Base-by-base conservation (phyloP, 139 green algal genomes). In the Diplosphaera chodatii region DNA sequence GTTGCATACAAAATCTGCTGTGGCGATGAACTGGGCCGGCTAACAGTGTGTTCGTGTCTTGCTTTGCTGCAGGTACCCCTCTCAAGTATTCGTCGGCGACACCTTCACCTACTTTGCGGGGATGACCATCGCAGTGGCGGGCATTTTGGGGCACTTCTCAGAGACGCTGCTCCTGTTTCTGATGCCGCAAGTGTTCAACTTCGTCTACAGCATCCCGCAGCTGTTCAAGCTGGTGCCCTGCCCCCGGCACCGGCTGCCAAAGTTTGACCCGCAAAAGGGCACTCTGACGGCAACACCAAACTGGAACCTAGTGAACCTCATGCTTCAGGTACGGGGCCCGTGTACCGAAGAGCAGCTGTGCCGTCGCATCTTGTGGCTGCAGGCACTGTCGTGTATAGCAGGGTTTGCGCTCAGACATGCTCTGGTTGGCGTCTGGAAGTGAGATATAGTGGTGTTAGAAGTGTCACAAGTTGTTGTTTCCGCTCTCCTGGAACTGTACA, bases 61-160 rank as follows among this genome's bases (percentile, higher is more conserved):
- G 6, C 70, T 82, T 81, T 6, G 77, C 79, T 18, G 48, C 48
- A 59, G 48, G 48, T 59, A n/a, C 16, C 48, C 48, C 3, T 59
- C 72, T 40, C 70, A 80, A 27, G 92, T 98, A 5, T 99, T 98
- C 82, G 95, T 98, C 48, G 95, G 95, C 13, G 95, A 99, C 84
- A 99, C 95, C 1, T 99, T 93, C 86, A 99, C 95, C n/a, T 98
- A 98, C 80, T 99, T 99, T 90, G 93, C 94, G 0, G 96, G 96
- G 72, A 99, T 98, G 93, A 84, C 92, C 0, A 85, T 99, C n/a
- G 95, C 91, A 8, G 94, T 98, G 8, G 92, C 92, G 0, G 94
- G 96, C 68, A 98, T 98, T 66, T 83, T 99, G 33, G 96, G 96
- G 21, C 96, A 99, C 84, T 96, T 96, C 74, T 92, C 78, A 48